Evolutionary conservation across 805 yeast species (phyloP), one percentile per base, ranked within the genome.

Genomic region (Komagataella populi): DNA sequence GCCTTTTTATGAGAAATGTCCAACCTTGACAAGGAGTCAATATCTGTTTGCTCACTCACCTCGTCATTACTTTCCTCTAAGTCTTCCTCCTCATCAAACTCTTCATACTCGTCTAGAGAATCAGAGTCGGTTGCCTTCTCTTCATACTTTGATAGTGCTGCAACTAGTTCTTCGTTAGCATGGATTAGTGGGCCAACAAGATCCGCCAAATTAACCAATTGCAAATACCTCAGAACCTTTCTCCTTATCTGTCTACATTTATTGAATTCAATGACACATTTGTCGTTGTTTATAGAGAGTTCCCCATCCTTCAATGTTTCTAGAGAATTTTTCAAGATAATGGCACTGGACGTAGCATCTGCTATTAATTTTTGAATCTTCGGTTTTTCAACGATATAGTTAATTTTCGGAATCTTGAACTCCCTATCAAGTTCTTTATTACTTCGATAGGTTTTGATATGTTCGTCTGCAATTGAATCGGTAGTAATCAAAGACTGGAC

Each of bases 151-250:
- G 80, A 78, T 59, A 93, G 73, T 0, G 89, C 83, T 3, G 70
- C 70, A 6, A 93, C 95, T 54, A 93, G 74, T 63, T 87, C 90
- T 59, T 93, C 99, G 63, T 93, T 93, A 47, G 96, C 95, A 58
- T 80, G 83, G 53, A 93, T 79, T 55, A 93, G 73, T 47, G 87
- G 76, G n/a, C 97, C 98, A 55, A 93, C 67, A 55, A 81, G 84
- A 60, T 87, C 96, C 55, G 90, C 97, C 53, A 81, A 81, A 46
- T 87, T 84, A 45, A 89, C 87, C 50, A 79, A 72, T 66, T 93
- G 98, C 56, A 93, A 73, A 63, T 89, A 89, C 55, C 88, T 71
- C 56, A 93, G 71, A 14, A 93, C 80, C 59, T 80, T 82, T 54
- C 96, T 75, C 63, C 99, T 78, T 50, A 85, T 76, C 6, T 76